Conservation (phyloP, 768 basidiomycete species). For the Hortiboletus flavorubellus region DNA sequence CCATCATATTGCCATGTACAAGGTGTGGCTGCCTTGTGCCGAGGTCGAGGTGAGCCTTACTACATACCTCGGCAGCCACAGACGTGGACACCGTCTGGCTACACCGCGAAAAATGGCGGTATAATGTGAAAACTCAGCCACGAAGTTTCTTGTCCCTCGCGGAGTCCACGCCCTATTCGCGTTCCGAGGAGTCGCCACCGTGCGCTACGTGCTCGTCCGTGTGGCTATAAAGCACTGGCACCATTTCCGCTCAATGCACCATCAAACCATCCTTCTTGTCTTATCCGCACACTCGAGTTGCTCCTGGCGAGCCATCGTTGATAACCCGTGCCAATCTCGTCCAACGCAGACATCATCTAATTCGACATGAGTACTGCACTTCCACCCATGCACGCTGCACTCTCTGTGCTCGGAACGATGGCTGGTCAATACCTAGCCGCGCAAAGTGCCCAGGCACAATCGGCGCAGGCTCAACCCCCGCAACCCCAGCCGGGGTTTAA, state of each 20-base stretch:
- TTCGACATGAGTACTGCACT: constrained; percentile 28
- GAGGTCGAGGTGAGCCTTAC: constrained; percentile 8
- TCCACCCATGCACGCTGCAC: constrained; percentile 36
- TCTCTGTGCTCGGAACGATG: constrained; percentile 35
- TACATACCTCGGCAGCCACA: constrained; percentile 12
- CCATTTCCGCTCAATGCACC: constrained; percentile 1
- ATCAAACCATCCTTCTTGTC: constrained; percentile 43
- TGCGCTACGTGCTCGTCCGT: constrained; percentile 7
- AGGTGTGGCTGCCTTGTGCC: constrained; percentile 15
- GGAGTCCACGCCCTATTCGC: constrained; percentile 32
- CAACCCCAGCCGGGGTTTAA: constrained; percentile 21
- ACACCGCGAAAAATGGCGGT: constrained; percentile 11
- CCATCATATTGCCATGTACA: not conserved
- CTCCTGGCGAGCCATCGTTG: constrained; percentile 31
- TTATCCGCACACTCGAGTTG: constrained; percentile 28
- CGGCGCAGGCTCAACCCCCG: constrained; percentile 22
- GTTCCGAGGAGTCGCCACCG: constrained; percentile 15
- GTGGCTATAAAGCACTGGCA: constrained; percentile 25
- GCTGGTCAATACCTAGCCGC: constrained; percentile 36
- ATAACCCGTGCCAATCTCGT: constrained; percentile 3
- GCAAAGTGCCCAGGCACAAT: constrained; percentile 29
- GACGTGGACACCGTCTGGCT: constrained; percentile 7
- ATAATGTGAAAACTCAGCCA: constrained; percentile 10
- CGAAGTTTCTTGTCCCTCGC: constrained; percentile 22
- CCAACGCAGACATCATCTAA: constrained; percentile 4